Conservation (phyloP, 352 stramenopile genomes). For the Pythium biforme region DNA sequence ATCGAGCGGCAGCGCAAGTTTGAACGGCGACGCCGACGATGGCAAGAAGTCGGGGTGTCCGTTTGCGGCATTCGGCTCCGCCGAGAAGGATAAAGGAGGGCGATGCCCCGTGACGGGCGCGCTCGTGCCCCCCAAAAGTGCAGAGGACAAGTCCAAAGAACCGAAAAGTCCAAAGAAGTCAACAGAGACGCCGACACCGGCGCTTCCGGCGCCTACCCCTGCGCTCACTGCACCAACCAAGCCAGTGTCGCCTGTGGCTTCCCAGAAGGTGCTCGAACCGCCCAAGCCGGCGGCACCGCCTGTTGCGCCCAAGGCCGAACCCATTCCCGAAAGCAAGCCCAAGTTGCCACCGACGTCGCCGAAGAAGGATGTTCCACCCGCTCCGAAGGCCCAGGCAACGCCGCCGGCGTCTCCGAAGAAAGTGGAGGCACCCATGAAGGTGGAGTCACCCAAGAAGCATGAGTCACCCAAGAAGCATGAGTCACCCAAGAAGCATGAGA, state of each 20-base stretch:
- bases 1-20: slow-evolving; percentile 1
- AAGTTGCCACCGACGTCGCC: slow-evolving; percentile 20
- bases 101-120: slow-evolving; percentile 41
- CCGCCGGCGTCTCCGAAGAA: slow-evolving; percentile 27
- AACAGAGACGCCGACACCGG: slow-evolving; percentile 1
- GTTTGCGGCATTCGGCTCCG: slow-evolving; percentile 27
- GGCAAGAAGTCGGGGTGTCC: slow-evolving; percentile 26
- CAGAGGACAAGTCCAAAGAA: slow-evolving; percentile 4
- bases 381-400: background rate
- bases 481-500: slow-evolving; percentile 21
- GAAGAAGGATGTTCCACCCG: slow-evolving; percentile 16
- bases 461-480: slow-evolving; percentile 11
- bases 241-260: background rate
- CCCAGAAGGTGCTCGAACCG: slow-evolving; percentile 6
- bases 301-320: background rate
- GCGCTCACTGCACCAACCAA: background rate
- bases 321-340: slow-evolving; percentile 11
- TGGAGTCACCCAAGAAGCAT: slow-evolving; percentile 11
- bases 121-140: slow-evolving; percentile 28
- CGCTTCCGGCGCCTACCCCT: background rate
- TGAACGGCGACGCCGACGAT: slow-evolving; percentile 15
- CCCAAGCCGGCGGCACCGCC: slow-evolving; percentile 3
- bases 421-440: slow-evolving; percentile 18
- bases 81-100: slow-evolving; percentile 39
- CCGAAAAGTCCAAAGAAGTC: slow-evolving; percentile 5